Evolutionary conservation across 345 rosid genomes (phyloP).

Genomic region (Salix suchowensis): DNA sequence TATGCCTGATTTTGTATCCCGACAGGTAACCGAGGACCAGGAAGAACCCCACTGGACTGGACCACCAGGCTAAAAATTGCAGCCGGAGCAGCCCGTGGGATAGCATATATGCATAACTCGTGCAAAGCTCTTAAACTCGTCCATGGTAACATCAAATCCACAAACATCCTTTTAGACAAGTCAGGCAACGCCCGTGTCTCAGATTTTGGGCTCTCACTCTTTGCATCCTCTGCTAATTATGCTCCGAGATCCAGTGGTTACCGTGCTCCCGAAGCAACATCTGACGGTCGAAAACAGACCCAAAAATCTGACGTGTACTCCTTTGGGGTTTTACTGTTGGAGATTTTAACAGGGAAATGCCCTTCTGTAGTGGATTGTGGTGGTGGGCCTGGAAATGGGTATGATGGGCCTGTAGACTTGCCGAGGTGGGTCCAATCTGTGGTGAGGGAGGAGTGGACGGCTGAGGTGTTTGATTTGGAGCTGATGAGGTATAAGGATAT

Average conservation of each 20-base stretch:
- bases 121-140: slow-evolving; percentile 68
- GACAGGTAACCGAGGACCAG: slow-evolving; percentile 87
- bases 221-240: slow-evolving; percentile 34
- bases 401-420: slow-evolving; percentile 55
- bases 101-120: slow-evolving; percentile 63
- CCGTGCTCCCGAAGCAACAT: slow-evolving; percentile 54
- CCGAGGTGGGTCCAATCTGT: slow-evolving; percentile 79
- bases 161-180: slow-evolving; percentile 69
- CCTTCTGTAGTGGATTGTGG: slow-evolving; percentile 49
- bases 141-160: slow-evolving; percentile 86
- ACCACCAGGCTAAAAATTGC: slow-evolving; percentile 76
- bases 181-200: slow-evolving; percentile 60
- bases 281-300: slow-evolving; percentile 43
- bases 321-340: slow-evolving; percentile 68
- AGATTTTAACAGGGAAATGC: slow-evolving; percentile 75
- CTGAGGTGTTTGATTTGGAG: slow-evolving; percentile 81
- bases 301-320: slow-evolving; percentile 80
- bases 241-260: slow-evolving; percentile 62
- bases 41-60: slow-evolving; percentile 87
- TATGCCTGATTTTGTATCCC: neutral
- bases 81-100: slow-evolving; percentile 74
- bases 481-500: slow-evolving; percentile 78
- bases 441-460: slow-evolving; percentile 87
- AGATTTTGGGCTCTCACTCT: slow-evolving; percentile 60
- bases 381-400: slow-evolving; percentile 37